Evolutionary conservation across 2,329 filamentous ascomycete genomes (phyloP), one percentile per base, ranked within the genome.

Genomic region (Fusarium poae): DNA sequence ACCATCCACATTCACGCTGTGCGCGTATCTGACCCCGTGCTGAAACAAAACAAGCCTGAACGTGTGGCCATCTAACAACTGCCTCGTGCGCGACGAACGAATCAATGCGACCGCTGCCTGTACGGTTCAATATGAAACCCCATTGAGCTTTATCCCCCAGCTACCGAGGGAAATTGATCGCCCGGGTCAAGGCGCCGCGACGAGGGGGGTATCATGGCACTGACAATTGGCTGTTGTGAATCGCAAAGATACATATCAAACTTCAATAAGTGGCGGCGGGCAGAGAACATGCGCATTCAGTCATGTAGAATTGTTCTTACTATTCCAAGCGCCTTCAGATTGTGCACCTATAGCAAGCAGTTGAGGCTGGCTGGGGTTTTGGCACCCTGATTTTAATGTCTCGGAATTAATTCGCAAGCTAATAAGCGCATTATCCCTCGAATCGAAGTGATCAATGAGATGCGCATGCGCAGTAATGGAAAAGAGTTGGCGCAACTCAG

Each of bases 1-100:
- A 58, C 57, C 53, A 62, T 62, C 60, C 57, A 62, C 59, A 27
- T 56, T 43, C 68, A 61, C 69, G 60, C 68, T 55, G 68, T 68
- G 68, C 65, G 70, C 62, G 57, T 64, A 49, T 65, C 52, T 65
- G 56, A 54, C 60, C 69, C 70, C 65, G 67, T 67, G 53, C 71
- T 74, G 72, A 74, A 74, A 74, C 72, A 74, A 68, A 69, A 72
- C 62, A 74, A 62, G 68, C 54, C 65, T 52, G 43, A 60, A 60
- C 57, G 59, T 67, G 69, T 71, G 69, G 65, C 69, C 46, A 55
- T 69, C 55, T 51, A 49, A 34, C 46, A 44, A 57, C 46, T 57
- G 37, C 56, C 51, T 68, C 56, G 69, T 72, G 61, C 51, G 50
- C 63, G 45, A 46, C 42, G 57, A 62, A 61, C 70, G 63, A 72